Base-by-base conservation (phyloP, 2,329 filamentous ascomycete genomes). In the Rutstroemia sp. region DNA sequence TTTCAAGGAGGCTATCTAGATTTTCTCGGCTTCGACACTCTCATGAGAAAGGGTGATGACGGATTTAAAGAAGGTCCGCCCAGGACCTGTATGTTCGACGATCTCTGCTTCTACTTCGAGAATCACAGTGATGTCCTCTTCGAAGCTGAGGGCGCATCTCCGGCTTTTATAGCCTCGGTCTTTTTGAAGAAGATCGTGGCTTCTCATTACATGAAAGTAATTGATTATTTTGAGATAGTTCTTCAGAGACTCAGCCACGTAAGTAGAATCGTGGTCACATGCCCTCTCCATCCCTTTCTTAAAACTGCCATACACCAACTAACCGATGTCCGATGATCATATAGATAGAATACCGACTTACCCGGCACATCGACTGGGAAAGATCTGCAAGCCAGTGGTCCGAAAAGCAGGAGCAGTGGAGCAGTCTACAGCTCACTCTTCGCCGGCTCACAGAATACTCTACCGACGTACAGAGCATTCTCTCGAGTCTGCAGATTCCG, bases 101-200 rank as follows among this genome's bases (percentile, higher is more conserved):
- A 57, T 41, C 30, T 59, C 10, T 57, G 42, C 30, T 57, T 57
- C 23, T 59, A 57, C 21, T 57, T 57, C n/a, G 51, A 57, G 38
- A 27, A 30, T 42, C 47, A 57, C 39, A 21, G 23, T 34, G 27
- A 42, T 17, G 25, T 47, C 25, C 30, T 54, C n/a, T 47, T 48
- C 12, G 42, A 47, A 16, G 5, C 39, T 2, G 14, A 42, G 7
- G 6, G 6, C 46, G 37, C 42, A n/a, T 21, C 44, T n/a, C 17
- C 37, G 23, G 25, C 48, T 7, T 27, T 39, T 2, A 25, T 48
- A 10, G 48, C 55, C 1, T 49, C 55, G 12, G n/a, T 23, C 5
- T 44, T 59, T 19, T 51, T 56, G 27, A 42, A 54, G 19, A 59
- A 59, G 27, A 51, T 55, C 5, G 19, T 55, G 9, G 44, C 54